Conservation (phyloP, 768 basidiomycete genomes). For the Chalciporus pseudorubinellus region DNA sequence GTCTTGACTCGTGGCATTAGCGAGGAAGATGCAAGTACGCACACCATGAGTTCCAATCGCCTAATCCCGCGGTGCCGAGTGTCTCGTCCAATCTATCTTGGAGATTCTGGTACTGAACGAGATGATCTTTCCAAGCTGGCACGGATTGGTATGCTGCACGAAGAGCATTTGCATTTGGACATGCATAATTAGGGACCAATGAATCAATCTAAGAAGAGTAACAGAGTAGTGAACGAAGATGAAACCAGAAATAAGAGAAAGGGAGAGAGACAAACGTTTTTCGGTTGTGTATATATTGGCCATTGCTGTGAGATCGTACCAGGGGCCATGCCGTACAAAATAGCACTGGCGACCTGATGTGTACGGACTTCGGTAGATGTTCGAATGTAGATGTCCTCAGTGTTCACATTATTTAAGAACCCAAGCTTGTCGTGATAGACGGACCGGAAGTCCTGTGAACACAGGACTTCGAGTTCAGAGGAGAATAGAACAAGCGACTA, state of each 20-base stretch:
- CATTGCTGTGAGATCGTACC: conserved; percentile 30
- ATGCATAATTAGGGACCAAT: conserved; percentile 43
- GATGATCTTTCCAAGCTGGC: conserved; percentile 46
- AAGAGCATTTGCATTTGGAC: conserved; percentile 40
- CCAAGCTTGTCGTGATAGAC: conserved; percentile 39
- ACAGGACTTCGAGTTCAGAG: neutral
- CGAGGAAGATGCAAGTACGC: conserved; percentile 10
- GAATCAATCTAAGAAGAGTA: conserved; percentile 41
- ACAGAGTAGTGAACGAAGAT: neutral
- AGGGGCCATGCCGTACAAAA: conserved; percentile 47
- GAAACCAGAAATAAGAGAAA: neutral
- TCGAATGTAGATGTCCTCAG: conserved; percentile 41
- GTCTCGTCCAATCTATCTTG: conserved; percentile 37
- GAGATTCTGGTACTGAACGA: conserved; percentile 35
- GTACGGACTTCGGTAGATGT: conserved; percentile 47
- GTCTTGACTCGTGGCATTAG: too few relatives aligned
- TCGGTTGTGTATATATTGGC: conserved; percentile 42
- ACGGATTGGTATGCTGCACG: conserved; percentile 43
- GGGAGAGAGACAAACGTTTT: conserved; percentile 30
- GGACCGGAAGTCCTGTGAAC: conserved; percentile 45
- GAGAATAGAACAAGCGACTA: neutral
- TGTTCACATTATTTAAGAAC: conserved; percentile 36
- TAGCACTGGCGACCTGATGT: conserved; percentile 44
- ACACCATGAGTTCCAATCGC: conserved; percentile 50
- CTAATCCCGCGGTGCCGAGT: conserved; percentile 40